Percentiles rank a stretch among this genome's conserved stretches.
phyloP scores from a whole-genome alignment of 2,329 filamentous ascomycete genomes.

The Botrytis galanthina region DNA sequence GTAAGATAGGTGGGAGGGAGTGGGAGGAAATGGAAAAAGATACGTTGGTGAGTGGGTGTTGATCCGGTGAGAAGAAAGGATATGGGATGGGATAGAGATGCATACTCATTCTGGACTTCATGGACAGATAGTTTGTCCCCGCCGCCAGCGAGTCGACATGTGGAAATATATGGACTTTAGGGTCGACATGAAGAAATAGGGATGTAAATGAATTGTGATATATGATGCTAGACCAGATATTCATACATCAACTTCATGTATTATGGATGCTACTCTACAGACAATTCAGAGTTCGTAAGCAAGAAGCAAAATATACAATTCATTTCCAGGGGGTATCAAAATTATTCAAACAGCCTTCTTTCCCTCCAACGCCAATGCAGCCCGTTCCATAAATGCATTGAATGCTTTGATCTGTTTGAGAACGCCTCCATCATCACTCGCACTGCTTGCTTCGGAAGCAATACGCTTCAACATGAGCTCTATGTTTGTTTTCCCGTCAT shows the following conservation, averaged over 20 bases:
- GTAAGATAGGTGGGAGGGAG: not conserved
- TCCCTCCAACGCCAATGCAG: constrained; percentile 54
- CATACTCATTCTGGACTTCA: not conserved
- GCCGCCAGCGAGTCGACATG: not conserved
- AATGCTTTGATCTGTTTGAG: constrained; percentile 59
- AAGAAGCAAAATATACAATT: not conserved
- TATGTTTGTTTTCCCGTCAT: constrained; percentile 53
- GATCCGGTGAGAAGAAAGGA: not conserved
- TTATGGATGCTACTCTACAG: not conserved
- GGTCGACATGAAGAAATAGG: not conserved
- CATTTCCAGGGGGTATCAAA: constrained; percentile 18
- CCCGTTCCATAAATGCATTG: constrained; percentile 61
- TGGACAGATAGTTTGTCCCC: not conserved
- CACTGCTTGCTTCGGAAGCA: constrained; percentile 52
- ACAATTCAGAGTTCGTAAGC: not conserved
- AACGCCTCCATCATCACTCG: constrained; percentile 50
- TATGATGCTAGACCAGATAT: not conserved
- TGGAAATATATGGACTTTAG: not conserved
- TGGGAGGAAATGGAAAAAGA: not conserved
- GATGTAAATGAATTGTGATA: too few relatives aligned
- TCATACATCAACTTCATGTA: not conserved
- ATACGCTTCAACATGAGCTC: constrained; percentile 57
- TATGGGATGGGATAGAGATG: not conserved
- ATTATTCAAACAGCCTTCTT: constrained; percentile 25
- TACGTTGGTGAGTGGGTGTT: not conserved